Base-by-base conservation (phyloP, 495 filamentous ascomycete species). In the Penicillium atrosanguineum region DNA sequence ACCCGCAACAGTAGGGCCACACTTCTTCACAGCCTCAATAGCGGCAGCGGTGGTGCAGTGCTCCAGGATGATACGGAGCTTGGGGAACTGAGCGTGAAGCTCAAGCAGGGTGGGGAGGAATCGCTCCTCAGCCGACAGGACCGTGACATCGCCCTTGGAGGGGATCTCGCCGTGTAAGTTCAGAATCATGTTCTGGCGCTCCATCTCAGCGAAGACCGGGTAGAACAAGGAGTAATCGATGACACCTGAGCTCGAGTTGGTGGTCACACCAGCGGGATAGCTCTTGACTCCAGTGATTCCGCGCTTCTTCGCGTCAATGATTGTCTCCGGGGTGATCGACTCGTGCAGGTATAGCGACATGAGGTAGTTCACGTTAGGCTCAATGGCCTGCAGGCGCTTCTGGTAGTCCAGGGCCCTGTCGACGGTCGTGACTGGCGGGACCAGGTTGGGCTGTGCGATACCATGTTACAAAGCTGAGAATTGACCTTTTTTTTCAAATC, bases 301-400 rank as follows among this genome's bases (percentile, higher is more conserved):
- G 25, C 70, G 68, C 66, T 74, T 67, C 62, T 84, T 86, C 23
- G 90, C 91, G 59, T 87, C 83, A 41, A 79, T 77, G 51, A 97
- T 90, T 12, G 83, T 83, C 31, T 87, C 87, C 6, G 91, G 88
- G 3, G 88, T 95, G 45, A 96, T 80, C 25, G 75, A 80, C 42
- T 86, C 78, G 62, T 90, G 86, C 34, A 95, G 82, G 66, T 94
- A 97, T 23, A 97, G 79, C 4, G 90, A 88, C 91, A 97, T 95
- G 50, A 96, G 81, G 64, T 84, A 96, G 50, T 80, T 84, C 40
- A 96, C 85, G 34, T 81, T 79, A 0, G 87, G 85, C 44, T 87
- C 88, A 57, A 92, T 73, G 46, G 79, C 75, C 57, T 80, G 72
- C 44, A 97, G 79, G 8, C 76, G 75, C 46, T 77, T 69, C 58